Base-by-base conservation (phyloP, 116 monocot species). In the Cymodocea nodosa region DNA sequence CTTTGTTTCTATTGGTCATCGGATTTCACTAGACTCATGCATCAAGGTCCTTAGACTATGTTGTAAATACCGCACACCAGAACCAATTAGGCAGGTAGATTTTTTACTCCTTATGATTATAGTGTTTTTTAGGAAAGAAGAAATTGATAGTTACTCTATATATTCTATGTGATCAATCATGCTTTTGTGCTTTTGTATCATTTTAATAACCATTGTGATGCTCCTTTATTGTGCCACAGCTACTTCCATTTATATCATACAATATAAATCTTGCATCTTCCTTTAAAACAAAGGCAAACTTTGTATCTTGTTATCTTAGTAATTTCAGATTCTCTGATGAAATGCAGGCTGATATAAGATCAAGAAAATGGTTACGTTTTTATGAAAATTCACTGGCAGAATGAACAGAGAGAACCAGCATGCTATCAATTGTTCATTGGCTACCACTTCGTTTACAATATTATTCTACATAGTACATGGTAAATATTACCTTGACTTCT, bases 311-410 rank as follows among this genome's bases (percentile, higher is more conserved):
- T 30, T n/a, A 24, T 11, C 6, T 18, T n/a, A 37, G 10, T 3
- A 12, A 35, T 4, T 67, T 34, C 4, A 50, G 9, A 3, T 4
- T 76, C 11, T 67, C 51, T 24, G 52, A 14, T 37, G 0, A 59
- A 58, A 6, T 68, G 22, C 61, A 93, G 93, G 93, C 93, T 72
- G 93, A 93, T 76, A 89, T 89, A 72, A 88, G 81, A 80, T 93
- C 93, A 58, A 89, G 81, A 72, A 52, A 34, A 60, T 60, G 60
- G 60, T 36, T 60, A 25, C 60, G 15, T 30, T 16, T 35, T 17
- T 35, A 60, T 34, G 35, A 60, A 56, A 6, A 19, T 56, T 60
- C 60, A 35, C 5, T 14, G 30, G 15, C 12, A 17, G 13, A 60
- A 17, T 16, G 13, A 15, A 49, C 19, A 49, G 13, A 54, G 17